A percentile compares a stretch with the other conserved stretches of the same genome.
phyloP scores from a whole-genome alignment of 2,329 filamentous ascomycete genomes.

The Akanthomyces dipterigenus region DNA sequence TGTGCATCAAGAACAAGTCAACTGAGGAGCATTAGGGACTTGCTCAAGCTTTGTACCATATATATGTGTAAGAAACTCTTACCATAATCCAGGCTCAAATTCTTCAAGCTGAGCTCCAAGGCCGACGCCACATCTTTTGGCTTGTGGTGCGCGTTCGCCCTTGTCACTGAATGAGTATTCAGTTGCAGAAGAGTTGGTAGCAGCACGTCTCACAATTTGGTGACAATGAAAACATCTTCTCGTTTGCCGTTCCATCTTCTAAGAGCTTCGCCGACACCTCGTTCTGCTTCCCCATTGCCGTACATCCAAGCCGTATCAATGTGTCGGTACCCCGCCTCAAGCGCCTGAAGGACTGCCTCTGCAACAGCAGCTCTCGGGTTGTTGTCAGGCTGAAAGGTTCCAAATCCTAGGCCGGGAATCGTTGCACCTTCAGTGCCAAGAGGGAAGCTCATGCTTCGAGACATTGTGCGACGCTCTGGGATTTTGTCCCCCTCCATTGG shows the following conservation, averaged over 20 bases:
- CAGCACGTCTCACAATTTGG: neutral
- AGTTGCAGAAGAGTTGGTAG: neutral
- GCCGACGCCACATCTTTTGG: neutral
- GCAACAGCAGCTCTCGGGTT: neutral
- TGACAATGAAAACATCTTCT: constrained; percentile 3
- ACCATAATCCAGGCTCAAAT: constrained; percentile 6
- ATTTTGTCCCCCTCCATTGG: neutral
- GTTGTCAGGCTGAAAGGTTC: neutral
- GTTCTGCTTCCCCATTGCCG: constrained; percentile 1
- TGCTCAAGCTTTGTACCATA: neutral
- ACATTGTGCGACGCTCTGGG: neutral
- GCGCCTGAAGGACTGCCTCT: neutral
- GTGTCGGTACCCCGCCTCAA: constrained; percentile 3
- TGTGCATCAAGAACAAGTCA: constrained; percentile 9
- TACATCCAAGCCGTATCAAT: constrained; percentile 10
- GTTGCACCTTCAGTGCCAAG: neutral
- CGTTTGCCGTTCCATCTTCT: neutral
- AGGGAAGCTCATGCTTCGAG: neutral
- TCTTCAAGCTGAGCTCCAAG: constrained; percentile 7
- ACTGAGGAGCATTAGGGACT: neutral
- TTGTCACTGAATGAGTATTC: neutral
- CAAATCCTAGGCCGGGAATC: constrained; percentile 2
- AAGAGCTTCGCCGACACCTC: constrained; percentile 3
- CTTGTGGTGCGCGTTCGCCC: constrained; percentile 3
- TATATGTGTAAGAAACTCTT: too few species aligned